Conservation (phyloP, 225 moss, liverwort and hornwort species). For the Bryum argenteum region DNA sequence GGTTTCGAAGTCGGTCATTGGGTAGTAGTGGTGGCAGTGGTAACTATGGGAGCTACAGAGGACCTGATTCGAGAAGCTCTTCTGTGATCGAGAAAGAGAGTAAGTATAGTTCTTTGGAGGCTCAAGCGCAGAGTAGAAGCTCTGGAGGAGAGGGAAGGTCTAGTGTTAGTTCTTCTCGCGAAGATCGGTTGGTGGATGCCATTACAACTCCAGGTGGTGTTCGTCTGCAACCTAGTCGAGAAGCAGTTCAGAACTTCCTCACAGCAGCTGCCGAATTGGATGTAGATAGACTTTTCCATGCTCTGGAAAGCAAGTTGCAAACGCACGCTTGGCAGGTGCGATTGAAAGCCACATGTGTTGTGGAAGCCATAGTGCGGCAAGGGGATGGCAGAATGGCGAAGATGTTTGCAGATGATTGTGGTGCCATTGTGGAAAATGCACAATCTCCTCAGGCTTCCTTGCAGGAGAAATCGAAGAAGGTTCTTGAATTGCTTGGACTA, state of each 20-base stretch:
- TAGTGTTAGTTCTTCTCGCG: constrained; percentile 43
- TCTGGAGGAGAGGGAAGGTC: constrained; percentile 62
- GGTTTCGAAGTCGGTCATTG: constrained; percentile 79
- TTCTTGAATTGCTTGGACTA: constrained; percentile 81
- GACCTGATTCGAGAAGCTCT: constrained; percentile 54
- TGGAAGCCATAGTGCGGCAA: constrained; percentile 76
- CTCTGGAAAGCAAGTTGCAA: constrained; percentile 79
- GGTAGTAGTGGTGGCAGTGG: constrained; percentile 61
- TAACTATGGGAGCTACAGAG: constrained; percentile 58
- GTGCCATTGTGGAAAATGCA: constrained; percentile 67
- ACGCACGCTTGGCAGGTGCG: constrained; percentile 98
- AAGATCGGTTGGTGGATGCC: constrained; percentile 84
- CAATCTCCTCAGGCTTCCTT: constrained; percentile 90
- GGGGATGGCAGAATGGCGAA: constrained; percentile 63
- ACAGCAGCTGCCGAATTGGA: constrained; percentile 72
- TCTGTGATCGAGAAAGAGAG: constrained; percentile 61
- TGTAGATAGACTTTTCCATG: constrained; percentile 72
- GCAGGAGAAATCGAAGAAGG: constrained; percentile 97
- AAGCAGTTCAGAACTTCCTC: constrained; percentile 79
- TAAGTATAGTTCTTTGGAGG: constrained; percentile 44
- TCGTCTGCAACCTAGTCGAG: constrained; percentile 85
- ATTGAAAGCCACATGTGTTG: constrained; percentile 83
- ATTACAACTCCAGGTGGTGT: constrained; percentile 93
- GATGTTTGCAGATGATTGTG: constrained; percentile 91
- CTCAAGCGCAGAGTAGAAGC: constrained; percentile 41